Evolutionary conservation across 2,329 filamentous ascomycete genomes (phyloP).

Genomic region (Colletotrichum nymphaeae): DNA sequence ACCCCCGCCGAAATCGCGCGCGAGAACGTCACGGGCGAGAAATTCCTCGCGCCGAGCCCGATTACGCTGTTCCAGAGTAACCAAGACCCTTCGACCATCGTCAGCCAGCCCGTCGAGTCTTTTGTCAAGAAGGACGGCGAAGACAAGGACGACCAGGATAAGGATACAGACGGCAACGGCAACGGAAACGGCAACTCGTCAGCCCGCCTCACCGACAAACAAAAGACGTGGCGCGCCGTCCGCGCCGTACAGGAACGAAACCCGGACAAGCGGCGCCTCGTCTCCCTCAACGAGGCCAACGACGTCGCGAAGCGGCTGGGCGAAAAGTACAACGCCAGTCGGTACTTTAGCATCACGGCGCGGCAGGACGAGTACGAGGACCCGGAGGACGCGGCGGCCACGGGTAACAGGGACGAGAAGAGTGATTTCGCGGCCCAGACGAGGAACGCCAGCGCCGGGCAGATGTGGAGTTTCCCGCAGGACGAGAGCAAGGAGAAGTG

Average conservation of each 20-base stretch:
- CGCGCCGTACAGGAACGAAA: constrained; percentile 42
- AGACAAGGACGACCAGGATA: too few species aligned
- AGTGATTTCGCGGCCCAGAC: constrained; percentile 46
- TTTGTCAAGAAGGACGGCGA: constrained; percentile 18
- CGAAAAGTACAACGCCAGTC: constrained; percentile 55
- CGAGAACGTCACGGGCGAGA: constrained; percentile 60
- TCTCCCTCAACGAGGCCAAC: constrained; percentile 67
- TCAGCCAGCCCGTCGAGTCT: constrained; percentile 6
- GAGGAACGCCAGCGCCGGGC: background rate
- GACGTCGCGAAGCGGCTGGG: constrained; percentile 68
- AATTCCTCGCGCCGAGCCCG: constrained; percentile 43
- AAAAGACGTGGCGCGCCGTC: constrained; percentile 38
- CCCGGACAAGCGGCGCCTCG: constrained; percentile 58
- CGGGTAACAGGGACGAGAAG: constrained; percentile 28
- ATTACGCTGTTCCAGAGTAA: constrained; percentile 10
- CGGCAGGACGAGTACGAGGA: constrained; percentile 42
- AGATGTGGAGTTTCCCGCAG: background rate
- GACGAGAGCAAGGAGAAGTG: constrained; percentile 7
- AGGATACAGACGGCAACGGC: too few species aligned
- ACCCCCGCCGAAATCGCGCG: constrained; percentile 77
- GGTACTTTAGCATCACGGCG: constrained; percentile 50
- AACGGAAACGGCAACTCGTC: too few species aligned
- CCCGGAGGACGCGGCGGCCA: constrained; percentile 39
- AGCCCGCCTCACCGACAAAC: background rate
- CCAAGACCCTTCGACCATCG: constrained; percentile 9